Conservation (phyloP, 108 stramenopile genomes). For the Skeletonema costatum region DNA sequence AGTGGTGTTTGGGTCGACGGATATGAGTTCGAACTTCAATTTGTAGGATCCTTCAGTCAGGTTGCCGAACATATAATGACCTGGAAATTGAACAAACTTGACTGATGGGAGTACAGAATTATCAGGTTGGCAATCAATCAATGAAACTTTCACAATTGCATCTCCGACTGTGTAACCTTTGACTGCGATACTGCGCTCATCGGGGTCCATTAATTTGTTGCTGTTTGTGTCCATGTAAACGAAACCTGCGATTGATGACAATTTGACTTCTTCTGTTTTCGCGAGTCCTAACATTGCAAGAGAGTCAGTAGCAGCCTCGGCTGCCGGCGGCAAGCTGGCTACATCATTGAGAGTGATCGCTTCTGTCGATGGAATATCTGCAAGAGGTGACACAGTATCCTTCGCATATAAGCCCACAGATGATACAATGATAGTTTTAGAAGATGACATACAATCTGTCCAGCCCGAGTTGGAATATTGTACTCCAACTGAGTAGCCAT, state of each 20-base stretch:
- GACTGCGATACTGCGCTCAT: constrained; percentile 27
- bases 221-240: constrained; percentile 34
- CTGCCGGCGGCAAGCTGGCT: neutral
- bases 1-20: neutral
- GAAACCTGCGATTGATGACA: constrained; percentile 31
- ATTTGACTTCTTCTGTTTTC: neutral
- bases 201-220: constrained; percentile 20
- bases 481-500: constrained; percentile 13
- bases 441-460: constrained; percentile 28
- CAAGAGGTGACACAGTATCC: neutral
- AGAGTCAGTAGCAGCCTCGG: neutral
- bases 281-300: neutral
- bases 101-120: constrained; percentile 1
- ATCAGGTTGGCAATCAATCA: constrained; percentile 33
- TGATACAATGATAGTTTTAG: constrained; percentile 16
- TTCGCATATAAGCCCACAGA: constrained; percentile 27
- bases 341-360: neutral
- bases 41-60: constrained; percentile 38
- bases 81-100: constrained; percentile 13
- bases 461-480: constrained; percentile 24
- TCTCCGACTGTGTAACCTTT: constrained; percentile 40
- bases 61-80: constrained; percentile 33
- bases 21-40: constrained; percentile 30
- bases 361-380: neutral
- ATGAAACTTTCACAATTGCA: constrained; percentile 23